Conservation (phyloP, 2,329 filamentous ascomycete genomes). For the Diaporthe sp. region DNA sequence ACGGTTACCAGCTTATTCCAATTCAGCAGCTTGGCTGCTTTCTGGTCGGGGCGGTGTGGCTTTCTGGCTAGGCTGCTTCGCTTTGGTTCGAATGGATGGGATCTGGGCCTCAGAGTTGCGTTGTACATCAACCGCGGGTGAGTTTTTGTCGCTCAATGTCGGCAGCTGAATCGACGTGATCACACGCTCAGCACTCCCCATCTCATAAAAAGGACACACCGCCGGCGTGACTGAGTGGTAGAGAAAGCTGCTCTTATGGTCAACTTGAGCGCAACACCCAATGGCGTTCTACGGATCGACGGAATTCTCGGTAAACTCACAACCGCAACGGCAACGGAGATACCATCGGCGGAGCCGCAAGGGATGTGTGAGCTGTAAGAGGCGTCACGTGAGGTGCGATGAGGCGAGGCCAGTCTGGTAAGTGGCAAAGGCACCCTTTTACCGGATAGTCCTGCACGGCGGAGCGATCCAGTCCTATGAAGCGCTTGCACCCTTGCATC, state of each 20-base stretch:
- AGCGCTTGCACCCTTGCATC: background rate
- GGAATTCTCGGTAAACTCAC: background rate
- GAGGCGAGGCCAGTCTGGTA: conserved; percentile 62
- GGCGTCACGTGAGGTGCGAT: conserved; percentile 61
- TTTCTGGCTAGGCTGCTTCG: background rate
- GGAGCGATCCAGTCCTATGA: background rate
- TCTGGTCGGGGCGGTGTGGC: background rate
- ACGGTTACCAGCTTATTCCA: background rate
- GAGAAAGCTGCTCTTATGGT: too few relatives aligned
- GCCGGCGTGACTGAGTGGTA: background rate
- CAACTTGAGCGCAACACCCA: background rate
- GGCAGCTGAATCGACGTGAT: background rate
- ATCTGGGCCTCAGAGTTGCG: background rate
- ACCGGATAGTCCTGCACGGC: background rate
- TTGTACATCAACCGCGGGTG: background rate
- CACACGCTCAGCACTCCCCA: background rate
- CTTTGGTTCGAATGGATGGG: background rate
- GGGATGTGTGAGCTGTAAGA: conserved; percentile 55
- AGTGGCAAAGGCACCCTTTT: conserved; percentile 42
- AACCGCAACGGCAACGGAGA: conserved; percentile 52
- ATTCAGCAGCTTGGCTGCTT: conserved; percentile 6
- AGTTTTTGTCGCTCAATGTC: background rate
- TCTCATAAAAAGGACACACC: background rate
- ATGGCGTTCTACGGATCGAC: conserved; percentile 30
- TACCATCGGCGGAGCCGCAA: conserved; percentile 56